Evolutionary conservation across 257 asterid species (phyloP).

Genomic region (Ilex asprella): DNA sequence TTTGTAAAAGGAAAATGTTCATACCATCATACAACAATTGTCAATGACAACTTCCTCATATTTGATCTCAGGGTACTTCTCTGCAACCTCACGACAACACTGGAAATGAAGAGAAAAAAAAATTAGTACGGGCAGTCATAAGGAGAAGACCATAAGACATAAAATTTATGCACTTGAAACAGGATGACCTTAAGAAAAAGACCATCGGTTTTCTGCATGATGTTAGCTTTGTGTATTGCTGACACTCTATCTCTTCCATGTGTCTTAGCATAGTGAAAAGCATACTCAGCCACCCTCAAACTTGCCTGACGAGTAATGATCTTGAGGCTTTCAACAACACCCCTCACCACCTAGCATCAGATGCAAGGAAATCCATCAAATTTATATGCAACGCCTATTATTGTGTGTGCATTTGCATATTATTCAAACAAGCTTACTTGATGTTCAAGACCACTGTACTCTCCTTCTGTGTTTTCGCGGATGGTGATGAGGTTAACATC

Average conservation of each 20-base stretch:
- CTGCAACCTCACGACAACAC: slow-evolving; percentile 5
- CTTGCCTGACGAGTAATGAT: slow-evolving; percentile 6
- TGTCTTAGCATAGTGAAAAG: not conserved
- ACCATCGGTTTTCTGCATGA: slow-evolving; percentile 4
- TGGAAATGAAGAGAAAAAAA: not conserved
- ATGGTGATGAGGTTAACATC: slow-evolving; percentile 1
- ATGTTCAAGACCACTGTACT: slow-evolving; percentile 4
- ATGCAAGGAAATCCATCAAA: not conserved
- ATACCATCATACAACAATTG: slow-evolving; percentile 2
- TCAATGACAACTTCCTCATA: slow-evolving; percentile 3
- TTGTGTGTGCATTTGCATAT: not conserved
- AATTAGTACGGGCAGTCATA: no score
- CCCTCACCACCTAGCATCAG: slow-evolving; percentile 3
- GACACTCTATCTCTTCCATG: slow-evolving; percentile 2
- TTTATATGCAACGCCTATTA: not conserved
- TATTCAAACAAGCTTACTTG: not conserved
- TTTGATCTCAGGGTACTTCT: slow-evolving; percentile 1
- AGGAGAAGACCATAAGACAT: not conserved
- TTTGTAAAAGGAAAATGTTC: not conserved
- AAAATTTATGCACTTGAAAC: not conserved
- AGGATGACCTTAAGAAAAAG: not conserved
- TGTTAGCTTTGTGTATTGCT: not conserved
- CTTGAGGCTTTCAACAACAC: slow-evolving; percentile 2
- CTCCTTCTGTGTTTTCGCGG: slow-evolving; percentile 4
- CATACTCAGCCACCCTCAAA: slow-evolving; percentile 5